Conservation (phyloP, 2,329 filamentous ascomycete species). For the Grosmannia serpens region DNA sequence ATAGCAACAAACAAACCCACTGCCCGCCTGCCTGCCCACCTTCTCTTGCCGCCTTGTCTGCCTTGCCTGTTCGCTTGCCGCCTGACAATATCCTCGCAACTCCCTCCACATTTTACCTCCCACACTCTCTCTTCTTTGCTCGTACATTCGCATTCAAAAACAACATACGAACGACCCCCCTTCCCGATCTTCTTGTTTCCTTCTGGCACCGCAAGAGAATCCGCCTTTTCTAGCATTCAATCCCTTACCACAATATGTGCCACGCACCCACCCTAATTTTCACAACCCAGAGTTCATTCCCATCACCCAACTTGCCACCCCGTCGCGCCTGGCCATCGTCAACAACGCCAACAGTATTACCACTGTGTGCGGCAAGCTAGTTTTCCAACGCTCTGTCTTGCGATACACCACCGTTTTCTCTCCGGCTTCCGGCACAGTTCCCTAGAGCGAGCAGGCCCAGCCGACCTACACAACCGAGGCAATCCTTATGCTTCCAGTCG, state of each 20-base stretch:
- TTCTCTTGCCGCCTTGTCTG: neutral
- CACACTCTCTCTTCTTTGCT: neutral
- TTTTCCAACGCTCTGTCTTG: neutral
- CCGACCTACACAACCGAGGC: neutral
- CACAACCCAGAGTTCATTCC: slow-evolving; percentile 3
- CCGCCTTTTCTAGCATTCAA: neutral
- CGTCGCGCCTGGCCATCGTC: neutral
- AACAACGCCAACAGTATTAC: neutral
- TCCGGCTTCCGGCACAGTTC: neutral
- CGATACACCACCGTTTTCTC: neutral
- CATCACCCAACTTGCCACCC: neutral
- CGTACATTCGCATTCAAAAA: neutral
- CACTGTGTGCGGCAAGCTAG: neutral
- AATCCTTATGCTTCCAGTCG: slow-evolving; percentile 1
- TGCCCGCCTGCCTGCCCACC: neutral
- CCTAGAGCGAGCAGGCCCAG: neutral
- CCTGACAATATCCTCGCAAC: neutral
- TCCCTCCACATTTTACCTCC: neutral
- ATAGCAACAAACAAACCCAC: neutral
- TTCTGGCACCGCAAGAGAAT: neutral
- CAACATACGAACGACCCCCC: neutral
- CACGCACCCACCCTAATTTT: slow-evolving; percentile 12
- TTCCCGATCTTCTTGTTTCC: neutral
- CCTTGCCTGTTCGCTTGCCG: neutral
- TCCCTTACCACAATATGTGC: slow-evolving; percentile 14